Evolutionary conservation across 768 basidiomycete genomes (phyloP), one percentile per base, ranked within the genome.

Genomic region (Artomyces pyxidatus): DNA sequence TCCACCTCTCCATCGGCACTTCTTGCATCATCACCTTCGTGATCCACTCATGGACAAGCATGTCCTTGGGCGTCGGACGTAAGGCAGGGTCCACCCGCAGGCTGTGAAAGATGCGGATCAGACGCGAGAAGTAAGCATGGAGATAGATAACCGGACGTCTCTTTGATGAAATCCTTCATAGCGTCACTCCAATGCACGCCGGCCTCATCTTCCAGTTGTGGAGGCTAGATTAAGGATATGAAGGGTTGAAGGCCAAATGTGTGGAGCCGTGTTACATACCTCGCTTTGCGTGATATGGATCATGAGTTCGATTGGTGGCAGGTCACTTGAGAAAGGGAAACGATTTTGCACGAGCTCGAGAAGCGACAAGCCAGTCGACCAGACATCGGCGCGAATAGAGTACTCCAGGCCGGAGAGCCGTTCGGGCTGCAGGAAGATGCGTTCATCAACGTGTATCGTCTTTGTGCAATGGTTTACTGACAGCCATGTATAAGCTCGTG

Each of bases 401-500:
- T 96, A 99, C 56, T 86, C 81, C 48, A 85, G 78, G 5, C 95
- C 95, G 58, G 82, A 84, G 52, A 98, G 94, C 53, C 95, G 85
- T 67, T 97, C 95, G 42, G 95, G 95, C 88, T 92, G 55, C 45
- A 54, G 46, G 54, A 44, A 54, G 17, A 35, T 32, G 48, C 50
- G n/a, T n/a, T n/a, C n/a, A n/a, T n/a, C n/a, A n/a, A n/a, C n/a
- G n/a, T n/a, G n/a, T n/a, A n/a, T n/a, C n/a, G n/a, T n/a, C n/a
- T n/a, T n/a, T n/a, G n/a, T n/a, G n/a, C n/a, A n/a, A n/a, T n/a
- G 35, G 23, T 35, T 22, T 25, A 80, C 94, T 66, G 60, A 97
- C 95, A 56, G 96, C 94, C 95, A 98, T 98, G 68, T 98, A 99
- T 57, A 89, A 87, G 63, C 92, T 92, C 38, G 95, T 98, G 6